Base-by-base conservation (phyloP, 1,284 basidiomycete species). In the Cryptococcus deneoformans region DNA sequence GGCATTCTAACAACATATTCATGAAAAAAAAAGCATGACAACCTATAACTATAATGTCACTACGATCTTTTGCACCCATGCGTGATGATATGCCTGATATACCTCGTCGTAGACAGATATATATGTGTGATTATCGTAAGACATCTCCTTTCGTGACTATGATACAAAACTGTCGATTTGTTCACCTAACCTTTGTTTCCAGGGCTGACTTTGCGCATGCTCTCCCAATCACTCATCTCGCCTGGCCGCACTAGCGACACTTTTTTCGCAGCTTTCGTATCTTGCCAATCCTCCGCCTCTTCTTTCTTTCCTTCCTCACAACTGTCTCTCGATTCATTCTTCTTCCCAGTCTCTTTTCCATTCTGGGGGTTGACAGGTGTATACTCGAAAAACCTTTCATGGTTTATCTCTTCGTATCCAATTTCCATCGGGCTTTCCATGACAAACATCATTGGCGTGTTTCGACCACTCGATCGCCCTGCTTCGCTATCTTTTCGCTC, bases 301-400 rank as follows among this genome's bases (percentile, higher is more conserved):
- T 44, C 57, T 40, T 6, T 59, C 7, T 45, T 60, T 5, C 20
- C 66, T 3, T 36, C 59, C 87, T 43, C 87, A 85, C 1, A 90
- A 92, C 74, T 86, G 58, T 88, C 85, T 73, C 91, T 89, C 16
- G 89, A 88, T 53, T 64, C 50, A 44, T 69, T 65, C 12, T 49
- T 34, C 38, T 24, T 16, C 14, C 42, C 6, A 14, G 29, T 46
- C 10, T 36, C 49, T 49, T 38, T 45, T 40, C 36, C 50, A 7
- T 20, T 73, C 85, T 80, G 69, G 35, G 20, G 7, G 37, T 16
- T 5, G 14, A 16, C 16, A 42, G 12, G 40, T 16, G 3, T 11
- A 42, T 11, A 6, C 16, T 42, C 40, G 40, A 42, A 42, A 12
- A 79, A 78, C 34, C 83, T 80, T 9, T 56, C 46, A 39, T 35